These are phyloP conservation scores for Globisporangium mamillatum DNA, from an alignment of 352 stramenopile species.

Conservation along the genomic window DNA sequence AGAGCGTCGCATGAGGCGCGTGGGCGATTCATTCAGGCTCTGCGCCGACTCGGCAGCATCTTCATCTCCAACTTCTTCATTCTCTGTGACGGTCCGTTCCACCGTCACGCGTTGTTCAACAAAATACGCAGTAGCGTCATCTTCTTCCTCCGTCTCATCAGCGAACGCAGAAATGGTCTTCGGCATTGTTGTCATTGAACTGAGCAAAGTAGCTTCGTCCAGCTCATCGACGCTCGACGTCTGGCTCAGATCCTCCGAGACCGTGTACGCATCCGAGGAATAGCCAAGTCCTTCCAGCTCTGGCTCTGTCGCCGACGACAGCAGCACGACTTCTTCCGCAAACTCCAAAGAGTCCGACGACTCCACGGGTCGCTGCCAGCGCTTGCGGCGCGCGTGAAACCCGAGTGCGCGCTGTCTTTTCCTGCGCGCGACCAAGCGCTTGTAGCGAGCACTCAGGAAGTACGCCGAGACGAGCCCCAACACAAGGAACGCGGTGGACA, in stretches of 20 bases:
- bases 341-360: slow-evolving; percentile 22
- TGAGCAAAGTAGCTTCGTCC: background rate
- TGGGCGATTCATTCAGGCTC: background rate
- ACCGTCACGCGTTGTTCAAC: background rate
- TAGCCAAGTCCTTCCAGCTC: slow-evolving; percentile 15
- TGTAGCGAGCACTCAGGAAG: slow-evolving; percentile 27
- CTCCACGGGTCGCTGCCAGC: slow-evolving; percentile 26
- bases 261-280: background rate
- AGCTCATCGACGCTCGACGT: background rate
- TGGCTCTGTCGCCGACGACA: slow-evolving; percentile 16
- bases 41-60: background rate
- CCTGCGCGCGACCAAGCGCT: slow-evolving; percentile 13
- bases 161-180: background rate
- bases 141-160: background rate
- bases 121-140: background rate
- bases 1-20: background rate
- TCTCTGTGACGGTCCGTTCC: background rate
- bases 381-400: slow-evolving; percentile 22
- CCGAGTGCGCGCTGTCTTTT: slow-evolving; percentile 7
- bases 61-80: background rate
- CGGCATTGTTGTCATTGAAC: background rate
- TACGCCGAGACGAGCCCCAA: slow-evolving; percentile 25
- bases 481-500: slow-evolving; percentile 9
- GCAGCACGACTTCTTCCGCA: slow-evolving; percentile 43
- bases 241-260: slow-evolving; percentile 4